Evolutionary conservation across 257 asterid genomes (phyloP), one percentile per base, ranked within the genome.

Genomic region (Hygrophila difformis): DNA sequence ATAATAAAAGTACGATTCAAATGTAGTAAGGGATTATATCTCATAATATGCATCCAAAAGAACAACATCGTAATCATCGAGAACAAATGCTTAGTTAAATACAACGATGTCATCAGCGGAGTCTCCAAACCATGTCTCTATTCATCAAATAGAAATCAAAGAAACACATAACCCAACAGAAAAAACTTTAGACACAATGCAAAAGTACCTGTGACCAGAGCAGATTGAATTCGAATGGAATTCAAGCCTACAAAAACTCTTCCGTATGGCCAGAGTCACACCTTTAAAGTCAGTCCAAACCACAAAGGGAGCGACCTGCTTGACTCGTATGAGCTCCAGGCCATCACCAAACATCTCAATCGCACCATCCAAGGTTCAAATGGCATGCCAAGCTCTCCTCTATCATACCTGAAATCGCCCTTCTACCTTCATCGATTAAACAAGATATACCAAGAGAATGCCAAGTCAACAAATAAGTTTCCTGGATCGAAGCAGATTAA

Each of bases 261-360:
- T 4, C 17, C 68, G 16, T 4, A 42, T 66, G 17, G 31, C n/a
- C 33, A 52, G 36, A 66, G 61, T 43, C 78, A 75, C 6, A 22
- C 47, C 56, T 31, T 21, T 57, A 63, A 41, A 41, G 37, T 52
- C 19, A 70, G 59, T 58, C 64, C 78, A 18, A 57, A 44, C 45
- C 51, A 55, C 68, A 58, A 72, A 15, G 49, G 63, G 9, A 81
- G 89, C 79, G 60, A 68, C 51, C 79, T 84, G 38, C 82, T 72
- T 18, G 87, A 84, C 62, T 75, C 78, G 0, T 75, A 39, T 5
- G 86, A 81, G 57, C 78, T 77, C 49, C 63, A 73, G 55, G 58
- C 77, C 4, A 58, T 77, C 42, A 59, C 76, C 44, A 75, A 58
- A 56, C 84, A 73, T 47, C 83, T 84, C 12, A 75, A 80, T 53